Evolutionary conservation across 257 asterid species (phyloP).

Genomic region (Solanum corneliomulleri): DNA sequence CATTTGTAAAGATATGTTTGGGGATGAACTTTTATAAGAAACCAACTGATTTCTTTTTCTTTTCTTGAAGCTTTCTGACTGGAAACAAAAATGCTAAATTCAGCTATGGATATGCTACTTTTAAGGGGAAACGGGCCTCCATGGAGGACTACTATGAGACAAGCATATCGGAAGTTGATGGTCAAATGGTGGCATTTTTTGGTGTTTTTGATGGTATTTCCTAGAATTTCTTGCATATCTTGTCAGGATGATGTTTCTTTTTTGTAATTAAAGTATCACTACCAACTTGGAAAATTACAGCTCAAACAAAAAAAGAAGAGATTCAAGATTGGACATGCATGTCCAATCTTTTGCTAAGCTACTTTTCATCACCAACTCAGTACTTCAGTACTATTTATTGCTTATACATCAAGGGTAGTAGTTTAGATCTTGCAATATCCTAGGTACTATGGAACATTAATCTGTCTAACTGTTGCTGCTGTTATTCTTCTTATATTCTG

Average conservation of each 20-base stretch:
- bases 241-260: neutral
- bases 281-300: neutral
- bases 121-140: conserved; percentile 64
- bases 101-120: conserved; percentile 70
- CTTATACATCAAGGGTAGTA: neutral
- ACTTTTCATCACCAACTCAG: neutral
- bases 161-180: conserved; percentile 56
- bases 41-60: neutral
- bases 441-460: neutral
- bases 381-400: neutral
- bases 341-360: neutral
- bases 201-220: conserved; percentile 65
- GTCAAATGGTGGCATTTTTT: conserved; percentile 70
- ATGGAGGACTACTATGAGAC: conserved; percentile 85
- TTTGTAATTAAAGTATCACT: neutral
- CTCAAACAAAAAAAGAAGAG: neutral
- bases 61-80: conserved; percentile 29
- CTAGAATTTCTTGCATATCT: neutral
- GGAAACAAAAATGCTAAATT: conserved; percentile 38
- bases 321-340: neutral
- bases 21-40: neutral
- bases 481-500: neutral
- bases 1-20: neutral
- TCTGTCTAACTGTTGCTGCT: neutral
- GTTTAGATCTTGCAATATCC: neutral